Evolutionary conservation across 75 land plant genomes (phyloP), one percentile per base, ranked within the genome.

Genomic region (Pinus albicaulis): DNA sequence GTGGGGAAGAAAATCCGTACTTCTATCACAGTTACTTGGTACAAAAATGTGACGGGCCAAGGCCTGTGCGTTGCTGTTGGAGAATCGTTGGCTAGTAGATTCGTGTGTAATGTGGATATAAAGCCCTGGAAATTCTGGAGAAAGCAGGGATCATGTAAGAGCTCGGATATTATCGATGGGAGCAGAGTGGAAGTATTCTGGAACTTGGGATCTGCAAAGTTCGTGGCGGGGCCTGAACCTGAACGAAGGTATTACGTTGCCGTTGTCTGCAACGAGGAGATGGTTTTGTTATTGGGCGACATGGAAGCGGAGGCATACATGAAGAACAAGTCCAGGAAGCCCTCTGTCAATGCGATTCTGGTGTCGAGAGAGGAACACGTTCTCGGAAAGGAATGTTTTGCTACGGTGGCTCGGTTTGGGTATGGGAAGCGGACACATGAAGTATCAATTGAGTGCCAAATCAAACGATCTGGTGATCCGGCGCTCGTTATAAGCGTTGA

Each of bases 71-170:
- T 79, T 25, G 12, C 26, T 5, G 65, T 79, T 8, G 80, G 77
- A 5, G 78, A 59, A 7, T 15, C 4, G 3, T 7, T 44, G 82
- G 62, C 7, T 25, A 34, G 13, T 61, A 80, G 52, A 61, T 66
- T 44, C 52, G 52, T 44, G 8, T 44, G 52, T 44, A 44, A 44
- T 7, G 52, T 91, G 14, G 96, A 95, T 57, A 89, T 95, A 75
- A 95, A 95, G 78, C 93, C 93, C 1, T 93, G 93, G 92, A 74
- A 92, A 64, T 95, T 95, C 81, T 89, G 94, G 48, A 95, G 92
- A 81, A 89, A 87, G 52, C 90, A 84, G 98, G 52, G 98, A 20
- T 91, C 79, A 52, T 93, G 90, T 74, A 86, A 80, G 66, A 60
- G 52, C 52, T 44, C 52, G 10, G 52, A 44, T 44, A 44, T 44